Evolutionary conservation across 1,284 basidiomycete species (phyloP).

Genomic region (Apiotrichum laibachii): DNA sequence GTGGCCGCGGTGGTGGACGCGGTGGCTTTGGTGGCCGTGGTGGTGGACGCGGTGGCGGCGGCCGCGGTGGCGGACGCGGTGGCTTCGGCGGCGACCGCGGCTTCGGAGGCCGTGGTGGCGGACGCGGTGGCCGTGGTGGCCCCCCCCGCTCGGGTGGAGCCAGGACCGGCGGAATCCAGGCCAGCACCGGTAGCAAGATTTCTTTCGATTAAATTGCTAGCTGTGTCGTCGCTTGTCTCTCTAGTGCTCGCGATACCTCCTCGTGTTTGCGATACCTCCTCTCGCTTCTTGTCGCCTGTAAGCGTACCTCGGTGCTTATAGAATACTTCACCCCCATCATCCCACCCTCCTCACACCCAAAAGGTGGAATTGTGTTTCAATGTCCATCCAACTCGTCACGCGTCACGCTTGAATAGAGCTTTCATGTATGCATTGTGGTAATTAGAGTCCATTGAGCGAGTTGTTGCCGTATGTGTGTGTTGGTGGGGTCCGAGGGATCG

Average conservation of each 20-base stretch:
- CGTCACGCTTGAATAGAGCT: slow-evolving; percentile 11
- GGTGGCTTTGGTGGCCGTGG: slow-evolving; percentile 55
- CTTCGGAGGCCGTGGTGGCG: slow-evolving; percentile 44
- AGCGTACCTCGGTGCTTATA: too few species aligned
- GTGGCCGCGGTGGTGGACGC: slow-evolving; percentile 28
- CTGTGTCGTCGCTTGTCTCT: not conserved
- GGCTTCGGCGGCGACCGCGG: slow-evolving; percentile 37
- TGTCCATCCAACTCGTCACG: slow-evolving; percentile 6
- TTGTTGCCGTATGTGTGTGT: not conserved
- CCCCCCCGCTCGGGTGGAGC: slow-evolving; percentile 51
- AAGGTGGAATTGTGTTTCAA: slow-evolving; percentile 1
- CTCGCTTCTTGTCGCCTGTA: not conserved
- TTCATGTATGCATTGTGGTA: slow-evolving; percentile 13
- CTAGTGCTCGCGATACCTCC: too few species aligned
- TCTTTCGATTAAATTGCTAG: slow-evolving; percentile 62
- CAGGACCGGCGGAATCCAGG: slow-evolving; percentile 71
- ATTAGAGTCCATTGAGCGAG: not conserved
- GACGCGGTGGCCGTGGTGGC: slow-evolving; percentile 52
- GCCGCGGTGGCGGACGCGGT: slow-evolving; percentile 48
- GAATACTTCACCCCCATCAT: not conserved
- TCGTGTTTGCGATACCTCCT: not conserved
- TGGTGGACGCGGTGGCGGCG: slow-evolving; percentile 54
- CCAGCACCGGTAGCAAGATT: slow-evolving; percentile 78
- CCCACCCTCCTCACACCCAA: not conserved
- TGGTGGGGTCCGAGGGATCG: too few species aligned